Base-by-base conservation (phyloP, 257 asterid genomes). In the Solanum habrochaites region DNA sequence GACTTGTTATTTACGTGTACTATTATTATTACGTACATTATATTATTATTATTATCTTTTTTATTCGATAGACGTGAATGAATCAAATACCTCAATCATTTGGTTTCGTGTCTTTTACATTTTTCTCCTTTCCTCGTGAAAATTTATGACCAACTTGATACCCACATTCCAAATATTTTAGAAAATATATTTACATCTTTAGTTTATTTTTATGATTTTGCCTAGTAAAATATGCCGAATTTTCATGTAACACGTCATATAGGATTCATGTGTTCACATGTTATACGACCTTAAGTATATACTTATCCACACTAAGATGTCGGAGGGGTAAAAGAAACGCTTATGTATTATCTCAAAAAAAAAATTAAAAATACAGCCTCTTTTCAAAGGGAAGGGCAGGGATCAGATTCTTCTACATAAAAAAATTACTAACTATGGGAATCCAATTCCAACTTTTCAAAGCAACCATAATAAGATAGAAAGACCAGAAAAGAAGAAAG, bases 361-460 rank as follows among this genome's bases (percentile, higher is more conserved):
- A 52, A 6, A 52, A 2, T 29, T 0, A 52, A 25, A 47, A 27
- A 47, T 47, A 9, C 29, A 29, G 42, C 67, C 66, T 29, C 84
- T 47, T 35, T 35, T 1, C 39, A 37, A 37, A 5, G 39, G 39
- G 1, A 37, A 52, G 29, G 16, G 66, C 25, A 70, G 11, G 81
- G 86, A 86, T 80, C 81, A 81, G 82, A 86, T 85, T 70, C 85
- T 62, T 37, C 88, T 42, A 60, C 49, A 64, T 71, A 85, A 73
- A 71, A 37, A 43, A 70, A 0, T 31, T 60, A 86, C 77, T 25
- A 56, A 56, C 32, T n/a, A 64, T n/a, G 78, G 81, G 85, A 86
- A 86, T 86, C 88, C 58, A 85, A 80, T 81, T 81, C 81, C 40
- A 29, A 31, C 13, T 31, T 35, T 77, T 86, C 67, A 39, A n/a